Percentiles rank a stretch among this genome's conserved stretches.
phyloP scores from a whole-genome alignment of 169 alveolate genomes.

The Plasmodium cynomolgi region DNA sequence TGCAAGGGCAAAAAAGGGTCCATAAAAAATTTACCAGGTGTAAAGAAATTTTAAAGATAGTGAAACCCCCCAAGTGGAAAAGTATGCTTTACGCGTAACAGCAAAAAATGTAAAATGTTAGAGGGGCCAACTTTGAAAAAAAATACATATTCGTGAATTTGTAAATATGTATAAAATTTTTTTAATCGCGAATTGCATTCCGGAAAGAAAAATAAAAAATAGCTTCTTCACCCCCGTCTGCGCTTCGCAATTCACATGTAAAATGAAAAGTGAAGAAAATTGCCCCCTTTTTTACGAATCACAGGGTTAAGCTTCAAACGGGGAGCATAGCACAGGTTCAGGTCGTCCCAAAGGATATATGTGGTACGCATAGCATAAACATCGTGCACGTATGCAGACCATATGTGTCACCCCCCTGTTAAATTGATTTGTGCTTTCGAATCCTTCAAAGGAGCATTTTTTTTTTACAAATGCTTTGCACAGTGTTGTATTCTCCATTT shows the following conservation, averaged over 20 bases:
- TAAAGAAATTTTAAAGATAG: background rate
- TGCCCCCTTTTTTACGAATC: background rate
- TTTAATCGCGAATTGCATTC: background rate
- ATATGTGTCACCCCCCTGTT: background rate
- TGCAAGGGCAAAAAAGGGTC: background rate
- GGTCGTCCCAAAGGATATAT: background rate
- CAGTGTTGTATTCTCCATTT: background rate
- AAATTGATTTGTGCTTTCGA: background rate
- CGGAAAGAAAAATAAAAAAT: background rate
- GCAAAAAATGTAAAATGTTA: background rate
- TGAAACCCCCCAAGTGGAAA: background rate
- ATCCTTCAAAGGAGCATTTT: background rate
- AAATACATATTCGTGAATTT: background rate
- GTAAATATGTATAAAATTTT: background rate
- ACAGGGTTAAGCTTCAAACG: background rate
- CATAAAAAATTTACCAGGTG: background rate
- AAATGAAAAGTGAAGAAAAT: background rate
- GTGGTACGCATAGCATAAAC: background rate
- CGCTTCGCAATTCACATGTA: background rate
- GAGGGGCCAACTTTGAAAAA: background rate
- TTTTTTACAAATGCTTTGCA: background rate
- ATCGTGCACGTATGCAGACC: background rate
- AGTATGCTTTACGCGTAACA: background rate
- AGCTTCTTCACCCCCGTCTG: background rate
- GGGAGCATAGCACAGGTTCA: background rate